Evolutionary conservation across 176 grass and related monocot genomes (phyloP).

Genomic region (Paspalum vaginatum): DNA sequence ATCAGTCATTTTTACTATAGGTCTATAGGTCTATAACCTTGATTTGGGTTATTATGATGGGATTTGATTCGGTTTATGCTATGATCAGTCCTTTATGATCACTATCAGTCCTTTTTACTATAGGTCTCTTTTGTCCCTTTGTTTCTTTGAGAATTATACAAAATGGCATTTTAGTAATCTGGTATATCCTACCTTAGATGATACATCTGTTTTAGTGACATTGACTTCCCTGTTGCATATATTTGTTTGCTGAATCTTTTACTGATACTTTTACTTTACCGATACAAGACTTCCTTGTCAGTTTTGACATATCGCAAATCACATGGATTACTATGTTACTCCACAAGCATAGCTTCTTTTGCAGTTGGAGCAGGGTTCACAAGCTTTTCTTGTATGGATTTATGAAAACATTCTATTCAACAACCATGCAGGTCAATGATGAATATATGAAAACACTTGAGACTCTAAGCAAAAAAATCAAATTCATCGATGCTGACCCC

Average conservation of each 20-base stretch:
- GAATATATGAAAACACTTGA: conserved; percentile 93
- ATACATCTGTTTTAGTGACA: conserved; percentile 29
- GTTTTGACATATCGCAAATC: conserved; percentile 15
- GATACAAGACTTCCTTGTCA: background rate
- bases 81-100: background rate
- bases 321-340: conserved; percentile 9
- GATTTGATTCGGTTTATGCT: background rate
- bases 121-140: background rate
- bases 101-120: too few species aligned
- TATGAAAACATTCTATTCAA: conserved; percentile 39
- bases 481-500: conserved; percentile 77
- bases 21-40: background rate
- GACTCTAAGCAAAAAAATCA: conserved; percentile 88
- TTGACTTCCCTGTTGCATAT: conserved; percentile 11
- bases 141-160: background rate
- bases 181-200: background rate
- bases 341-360: background rate
- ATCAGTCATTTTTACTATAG: background rate
- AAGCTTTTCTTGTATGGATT: conserved; percentile 12
- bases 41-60: too few species aligned
- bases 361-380: conserved; percentile 13
- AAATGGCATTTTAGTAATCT: background rate
- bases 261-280: background rate
- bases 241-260: background rate
- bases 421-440: conserved; percentile 77